Evolutionary conservation across 148 eudicot genomes (phyloP).

Genomic region (Vaccinium myrtillus): DNA sequence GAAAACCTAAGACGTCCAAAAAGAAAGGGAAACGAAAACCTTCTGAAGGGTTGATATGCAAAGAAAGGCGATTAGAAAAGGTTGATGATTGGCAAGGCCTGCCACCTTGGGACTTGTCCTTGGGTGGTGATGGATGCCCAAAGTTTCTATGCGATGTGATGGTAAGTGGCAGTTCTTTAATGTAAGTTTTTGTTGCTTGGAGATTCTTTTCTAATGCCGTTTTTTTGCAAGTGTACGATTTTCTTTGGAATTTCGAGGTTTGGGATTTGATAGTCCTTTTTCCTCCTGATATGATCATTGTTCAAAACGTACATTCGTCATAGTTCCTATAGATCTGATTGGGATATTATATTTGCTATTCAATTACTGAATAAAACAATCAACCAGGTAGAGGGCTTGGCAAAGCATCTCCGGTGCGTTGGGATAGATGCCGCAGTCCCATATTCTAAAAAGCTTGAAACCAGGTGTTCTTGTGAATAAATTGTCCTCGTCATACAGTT

Average conservation of each 20-base stretch:
- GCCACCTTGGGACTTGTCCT: slow-evolving; percentile 78
- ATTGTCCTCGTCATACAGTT: neutral
- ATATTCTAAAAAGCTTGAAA: slow-evolving; percentile 67
- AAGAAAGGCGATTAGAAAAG: slow-evolving; percentile 35
- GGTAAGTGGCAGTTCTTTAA: slow-evolving; percentile 44
- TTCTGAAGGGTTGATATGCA: slow-evolving; percentile 31
- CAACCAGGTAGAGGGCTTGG: slow-evolving; percentile 86
- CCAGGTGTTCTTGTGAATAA: slow-evolving; percentile 43
- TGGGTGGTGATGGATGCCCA: slow-evolving; percentile 82
- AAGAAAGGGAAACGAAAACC: slow-evolving; percentile 64
- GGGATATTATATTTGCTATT: neutral
- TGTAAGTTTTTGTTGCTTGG: neutral
- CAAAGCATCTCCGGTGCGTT: slow-evolving; percentile 88
- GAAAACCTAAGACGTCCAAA: slow-evolving; percentile 64
- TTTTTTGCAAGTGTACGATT: neutral
- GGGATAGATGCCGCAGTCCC: slow-evolving; percentile 97
- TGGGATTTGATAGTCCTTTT: neutral
- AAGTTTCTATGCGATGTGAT: slow-evolving; percentile 96
- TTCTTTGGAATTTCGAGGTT: neutral
- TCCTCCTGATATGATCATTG: neutral
- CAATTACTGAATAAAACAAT: neutral
- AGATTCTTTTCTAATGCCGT: neutral
- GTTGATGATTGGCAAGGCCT: slow-evolving; percentile 73
- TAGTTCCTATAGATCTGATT: neutral
- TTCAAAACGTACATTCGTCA: neutral